Percentiles rank a stretch among this genome's conserved stretches.
Evolutionary conservation across 768 basidiomycete species (phyloP).

Genomic region (Rhodocollybia butyracea): DNA sequence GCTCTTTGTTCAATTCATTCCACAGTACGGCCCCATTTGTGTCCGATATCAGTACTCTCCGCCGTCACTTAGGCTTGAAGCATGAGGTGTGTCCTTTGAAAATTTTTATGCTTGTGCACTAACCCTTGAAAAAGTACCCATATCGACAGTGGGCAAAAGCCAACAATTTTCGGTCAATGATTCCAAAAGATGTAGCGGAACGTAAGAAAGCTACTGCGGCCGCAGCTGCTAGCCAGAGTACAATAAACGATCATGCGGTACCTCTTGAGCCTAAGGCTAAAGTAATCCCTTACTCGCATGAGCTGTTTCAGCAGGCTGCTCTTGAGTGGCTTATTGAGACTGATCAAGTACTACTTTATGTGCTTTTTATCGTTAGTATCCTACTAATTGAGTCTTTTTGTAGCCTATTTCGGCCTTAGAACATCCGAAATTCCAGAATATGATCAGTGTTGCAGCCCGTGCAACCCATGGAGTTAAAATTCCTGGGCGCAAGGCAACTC

Average conservation of each 20-base stretch:
- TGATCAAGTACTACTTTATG: constrained; percentile 33
- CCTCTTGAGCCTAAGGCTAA: constrained; percentile 13
- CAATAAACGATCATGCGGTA: constrained; percentile 23
- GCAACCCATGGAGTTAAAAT: constrained; percentile 24
- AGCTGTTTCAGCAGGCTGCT: constrained; percentile 24
- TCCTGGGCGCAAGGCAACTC: constrained; percentile 14
- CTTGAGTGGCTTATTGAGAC: too few relatives aligned
- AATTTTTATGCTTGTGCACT: background rate
- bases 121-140: constrained; percentile 4
- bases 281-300: constrained; percentile 26
- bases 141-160: constrained; percentile 26
- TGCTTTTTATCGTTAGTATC: background rate
- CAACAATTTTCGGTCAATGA: constrained; percentile 25
- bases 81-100: background rate
- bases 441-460: constrained; percentile 22
- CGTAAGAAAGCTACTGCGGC: constrained; percentile 12
- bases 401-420: constrained; percentile 21
- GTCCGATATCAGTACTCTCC: background rate
- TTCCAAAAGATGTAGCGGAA: constrained; percentile 19
- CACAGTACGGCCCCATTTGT: background rate
- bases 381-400: constrained; percentile 9
- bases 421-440: constrained; percentile 20
- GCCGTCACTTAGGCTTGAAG: background rate
- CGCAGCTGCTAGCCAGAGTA: background rate
- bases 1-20: background rate